Percentiles rank a stretch among this genome's conserved stretches.
Conservation (phyloP, 805 yeast species). For the Grigorovia transvaalensis region DNA sequence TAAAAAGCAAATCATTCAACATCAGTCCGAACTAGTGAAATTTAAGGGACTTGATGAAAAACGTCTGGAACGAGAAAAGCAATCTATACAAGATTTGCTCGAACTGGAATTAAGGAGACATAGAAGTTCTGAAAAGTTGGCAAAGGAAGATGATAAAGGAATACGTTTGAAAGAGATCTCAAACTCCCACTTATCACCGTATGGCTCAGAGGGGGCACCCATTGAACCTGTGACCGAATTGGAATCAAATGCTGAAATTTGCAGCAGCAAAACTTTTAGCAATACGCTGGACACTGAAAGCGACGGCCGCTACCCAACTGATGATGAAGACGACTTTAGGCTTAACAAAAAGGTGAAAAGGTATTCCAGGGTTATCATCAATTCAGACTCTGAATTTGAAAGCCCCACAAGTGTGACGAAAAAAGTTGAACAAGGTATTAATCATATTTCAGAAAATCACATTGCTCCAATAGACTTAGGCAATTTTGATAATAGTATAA, state of each 20-base stretch:
- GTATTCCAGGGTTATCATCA: conserved; percentile 1
- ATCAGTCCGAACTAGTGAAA: conserved; percentile 38
- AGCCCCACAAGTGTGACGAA: neutral
- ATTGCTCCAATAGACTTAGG: conserved; percentile 20
- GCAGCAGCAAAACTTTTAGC: neutral
- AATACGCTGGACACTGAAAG: conserved; percentile 9
- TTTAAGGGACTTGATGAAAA: conserved; percentile 35
- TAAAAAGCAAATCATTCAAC: conserved; percentile 39
- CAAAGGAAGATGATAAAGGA: too few species aligned
- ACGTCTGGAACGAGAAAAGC: conserved; percentile 31
- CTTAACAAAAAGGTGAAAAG: conserved; percentile 1
- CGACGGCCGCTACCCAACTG: conserved; percentile 1
- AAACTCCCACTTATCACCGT: conserved; percentile 12
- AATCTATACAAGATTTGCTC: conserved; percentile 26
- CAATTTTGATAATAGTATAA: conserved; percentile 20
- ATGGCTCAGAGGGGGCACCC: conserved; percentile 9
- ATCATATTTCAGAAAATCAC: too few species aligned
- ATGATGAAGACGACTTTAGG: conserved; percentile 19
- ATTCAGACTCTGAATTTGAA: conserved; percentile 7
- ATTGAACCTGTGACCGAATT: conserved; percentile 4
- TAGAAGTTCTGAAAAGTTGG: conserved; percentile 28
- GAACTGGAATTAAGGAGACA: conserved; percentile 44
- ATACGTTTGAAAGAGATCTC: neutral
- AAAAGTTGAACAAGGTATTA: too few species aligned
- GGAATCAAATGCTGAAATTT: too few species aligned